Conservation (phyloP, 2,329 filamentous ascomycete genomes). For the Ceratocystis smalleyi region DNA sequence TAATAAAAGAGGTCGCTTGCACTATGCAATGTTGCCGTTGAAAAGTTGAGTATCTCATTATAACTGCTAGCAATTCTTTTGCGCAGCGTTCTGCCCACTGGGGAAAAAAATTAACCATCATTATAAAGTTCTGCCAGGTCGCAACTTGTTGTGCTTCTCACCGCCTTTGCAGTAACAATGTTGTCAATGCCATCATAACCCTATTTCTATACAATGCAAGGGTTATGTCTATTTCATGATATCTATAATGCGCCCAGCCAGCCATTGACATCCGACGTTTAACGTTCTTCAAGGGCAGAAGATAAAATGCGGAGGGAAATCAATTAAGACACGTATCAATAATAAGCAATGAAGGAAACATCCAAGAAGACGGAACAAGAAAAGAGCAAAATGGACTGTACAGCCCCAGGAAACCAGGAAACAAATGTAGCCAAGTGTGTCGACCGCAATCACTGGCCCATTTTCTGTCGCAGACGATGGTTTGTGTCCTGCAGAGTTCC, state of each 20-base stretch:
- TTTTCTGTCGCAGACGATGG: conserved; percentile 16
- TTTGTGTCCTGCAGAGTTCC: conserved; percentile 15
- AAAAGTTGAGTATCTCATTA: not conserved
- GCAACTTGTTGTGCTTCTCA: not conserved
- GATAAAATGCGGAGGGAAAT: not conserved
- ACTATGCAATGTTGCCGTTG: not conserved
- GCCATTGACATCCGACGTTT: not conserved
- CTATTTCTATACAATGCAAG: not conserved
- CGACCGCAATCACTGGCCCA: conserved; percentile 9
- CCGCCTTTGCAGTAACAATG: not conserved
- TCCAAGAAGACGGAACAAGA: not conserved
- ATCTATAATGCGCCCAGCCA: not conserved
- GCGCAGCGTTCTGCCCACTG: not conserved
- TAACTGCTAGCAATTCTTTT: not conserved
- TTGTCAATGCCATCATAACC: not conserved
- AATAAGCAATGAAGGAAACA: conserved; percentile 3
- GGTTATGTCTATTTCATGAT: not conserved
- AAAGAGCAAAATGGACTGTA: not conserved
- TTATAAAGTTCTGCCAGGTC: conserved; percentile 1
- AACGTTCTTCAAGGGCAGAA: not conserved
- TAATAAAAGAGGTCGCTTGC: not conserved
- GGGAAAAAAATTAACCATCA: too few species aligned
- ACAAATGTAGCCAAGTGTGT: not conserved
- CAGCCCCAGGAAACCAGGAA: not conserved
- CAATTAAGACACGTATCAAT: conserved; percentile 10